Evolutionary conservation across 768 basidiomycete genomes (phyloP).

Genomic region (Suillus plorans): DNA sequence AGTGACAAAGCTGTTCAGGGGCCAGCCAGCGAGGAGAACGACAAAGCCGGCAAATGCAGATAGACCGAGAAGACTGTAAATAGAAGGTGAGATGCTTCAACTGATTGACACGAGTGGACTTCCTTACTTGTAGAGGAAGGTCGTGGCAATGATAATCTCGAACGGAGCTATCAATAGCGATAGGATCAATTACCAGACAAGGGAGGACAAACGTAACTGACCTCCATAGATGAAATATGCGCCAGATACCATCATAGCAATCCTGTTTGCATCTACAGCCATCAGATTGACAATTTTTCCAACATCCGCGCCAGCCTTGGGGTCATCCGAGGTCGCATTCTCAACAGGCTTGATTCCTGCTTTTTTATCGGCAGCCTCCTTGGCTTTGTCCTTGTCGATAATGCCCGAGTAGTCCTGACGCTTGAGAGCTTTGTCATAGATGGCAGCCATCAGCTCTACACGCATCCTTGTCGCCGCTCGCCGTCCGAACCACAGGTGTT

Average conservation of each 20-base stretch:
- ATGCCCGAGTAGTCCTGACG: constrained; percentile 83
- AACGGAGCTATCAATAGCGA: constrained; percentile 53
- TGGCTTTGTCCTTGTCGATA: constrained; percentile 48
- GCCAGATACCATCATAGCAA: constrained; percentile 53
- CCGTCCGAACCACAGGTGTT: constrained; percentile 79
- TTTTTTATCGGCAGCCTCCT: constrained; percentile 23
- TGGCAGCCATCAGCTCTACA: constrained; percentile 77
- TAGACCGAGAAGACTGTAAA: constrained; percentile 54
- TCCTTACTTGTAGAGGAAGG: constrained; percentile 73
- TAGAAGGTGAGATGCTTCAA: background rate
- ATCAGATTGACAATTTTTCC: constrained; percentile 92
- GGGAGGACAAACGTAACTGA: constrained; percentile 23
- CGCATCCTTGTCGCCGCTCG: constrained; percentile 74
- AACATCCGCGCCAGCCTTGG: constrained; percentile 77
- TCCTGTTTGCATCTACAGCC: constrained; percentile 72
- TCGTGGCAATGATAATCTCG: constrained; percentile 69
- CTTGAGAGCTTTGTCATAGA: constrained; percentile 87
- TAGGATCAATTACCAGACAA: background rate
- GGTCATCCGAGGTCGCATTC: constrained; percentile 40
- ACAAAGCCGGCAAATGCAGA: constrained; percentile 71
- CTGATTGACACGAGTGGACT: background rate
- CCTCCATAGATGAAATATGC: constrained; percentile 70
- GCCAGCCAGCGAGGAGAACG: constrained; percentile 51
- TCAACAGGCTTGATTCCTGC: constrained; percentile 19
- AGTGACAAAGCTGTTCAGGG: constrained; percentile 41